A percentile compares a stretch with the other conserved stretches of the same genome.
These are phyloP conservation scores for Metarhizium album DNA, from an alignment of 2,329 filamentous ascomycete genomes.

Conservation along the genomic window DNA sequence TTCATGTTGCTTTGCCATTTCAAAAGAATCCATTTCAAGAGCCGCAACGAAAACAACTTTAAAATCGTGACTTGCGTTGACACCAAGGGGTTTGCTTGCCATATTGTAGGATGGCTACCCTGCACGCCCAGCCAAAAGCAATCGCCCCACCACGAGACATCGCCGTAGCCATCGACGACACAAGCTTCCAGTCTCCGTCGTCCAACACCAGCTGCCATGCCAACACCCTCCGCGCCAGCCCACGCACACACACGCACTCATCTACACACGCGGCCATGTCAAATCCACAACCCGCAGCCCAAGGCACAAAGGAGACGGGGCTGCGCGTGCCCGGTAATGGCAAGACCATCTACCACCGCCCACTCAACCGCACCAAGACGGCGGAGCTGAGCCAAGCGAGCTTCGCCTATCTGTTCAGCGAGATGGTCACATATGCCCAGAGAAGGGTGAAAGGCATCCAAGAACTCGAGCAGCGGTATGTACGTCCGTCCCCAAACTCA, in stretches of 20 bases:
- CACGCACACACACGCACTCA: not conserved
- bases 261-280: slow-evolving; percentile 29
- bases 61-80: no score
- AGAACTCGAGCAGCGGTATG: slow-evolving; percentile 83
- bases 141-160: not conserved
- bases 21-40: no score
- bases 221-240: not conserved
- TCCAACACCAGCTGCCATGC: not conserved
- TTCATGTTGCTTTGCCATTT: no score
- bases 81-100: no score
- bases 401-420: slow-evolving; percentile 91
- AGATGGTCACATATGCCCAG: slow-evolving; percentile 96
- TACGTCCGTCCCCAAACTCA: not conserved
- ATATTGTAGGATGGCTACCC: no score
- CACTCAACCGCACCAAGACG: slow-evolving; percentile 80
- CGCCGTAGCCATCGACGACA: not conserved
- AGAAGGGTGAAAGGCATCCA: slow-evolving; percentile 82
- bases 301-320: slow-evolving; percentile 41
- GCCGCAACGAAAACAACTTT: no score
- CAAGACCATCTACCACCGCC: slow-evolving; percentile 96
- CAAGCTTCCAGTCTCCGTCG: not conserved
- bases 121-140: no score
- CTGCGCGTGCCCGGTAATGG: slow-evolving; percentile 84
- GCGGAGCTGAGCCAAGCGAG: slow-evolving; percentile 84
- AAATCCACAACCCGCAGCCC: slow-evolving; percentile 33